Conservation (phyloP, 495 filamentous ascomycete species). For the Aspergillus ellipticus region DNA sequence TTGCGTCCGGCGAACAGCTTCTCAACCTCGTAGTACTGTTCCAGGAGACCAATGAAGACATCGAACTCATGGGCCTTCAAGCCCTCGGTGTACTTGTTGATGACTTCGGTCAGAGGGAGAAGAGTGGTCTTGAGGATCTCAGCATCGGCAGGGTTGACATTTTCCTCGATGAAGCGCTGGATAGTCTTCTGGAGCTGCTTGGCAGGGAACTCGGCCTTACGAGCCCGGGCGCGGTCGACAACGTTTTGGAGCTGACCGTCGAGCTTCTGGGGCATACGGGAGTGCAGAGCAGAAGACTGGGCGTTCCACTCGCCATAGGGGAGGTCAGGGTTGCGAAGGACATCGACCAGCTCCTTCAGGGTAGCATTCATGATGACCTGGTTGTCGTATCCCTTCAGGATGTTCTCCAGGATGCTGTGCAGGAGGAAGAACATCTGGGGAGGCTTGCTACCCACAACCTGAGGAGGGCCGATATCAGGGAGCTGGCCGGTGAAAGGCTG, state of each 20-base stretch:
- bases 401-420: constrained; percentile 77
- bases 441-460: constrained; percentile 86
- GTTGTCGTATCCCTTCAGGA: constrained; percentile 93
- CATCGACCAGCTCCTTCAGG: constrained; percentile 83
- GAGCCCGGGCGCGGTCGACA: constrained; percentile 72
- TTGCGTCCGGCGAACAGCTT: constrained; percentile 80
- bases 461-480: constrained; percentile 79
- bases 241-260: constrained; percentile 75
- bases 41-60: constrained; percentile 71
- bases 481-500: constrained; percentile 94
- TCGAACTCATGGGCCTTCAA: constrained; percentile 87
- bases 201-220: constrained; percentile 86
- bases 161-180: constrained; percentile 84
- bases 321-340: constrained; percentile 83
- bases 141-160: constrained; percentile 63
- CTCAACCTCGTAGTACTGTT: constrained; percentile 80
- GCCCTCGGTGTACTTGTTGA: constrained; percentile 80
- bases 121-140: constrained; percentile 70
- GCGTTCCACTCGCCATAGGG: constrained; percentile 96
- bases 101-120: constrained; percentile 72
- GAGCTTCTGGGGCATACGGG: constrained; percentile 92
- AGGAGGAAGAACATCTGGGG: constrained; percentile 80
- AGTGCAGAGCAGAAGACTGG: constrained; percentile 90
- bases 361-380: constrained; percentile 90
- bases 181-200: constrained; percentile 83